Base-by-base conservation (phyloP, 805 yeast genomes). In the Nakazawaea anatomiae region DNA sequence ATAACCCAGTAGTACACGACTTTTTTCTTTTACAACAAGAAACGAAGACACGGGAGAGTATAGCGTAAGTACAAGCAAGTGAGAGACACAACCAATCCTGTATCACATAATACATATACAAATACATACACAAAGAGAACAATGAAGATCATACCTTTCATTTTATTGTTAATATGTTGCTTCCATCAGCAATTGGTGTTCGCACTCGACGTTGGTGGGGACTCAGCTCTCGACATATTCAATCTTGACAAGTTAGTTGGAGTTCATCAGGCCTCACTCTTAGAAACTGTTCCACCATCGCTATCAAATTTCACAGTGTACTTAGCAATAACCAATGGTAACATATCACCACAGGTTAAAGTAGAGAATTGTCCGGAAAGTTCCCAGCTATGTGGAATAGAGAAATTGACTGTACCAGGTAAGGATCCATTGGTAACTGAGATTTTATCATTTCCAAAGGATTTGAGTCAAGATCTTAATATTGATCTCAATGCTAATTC, bases 311-410 rank as follows among this genome's bases (percentile, higher is more conserved):
- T 74, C 35, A 73, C 79, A 3, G 88, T 96, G 91, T 80, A 75
- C 59, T 55, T 89, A 7, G 89, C 75, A n/a, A 63, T 66, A 34
- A 60, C 69, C 35, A 54, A 65, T 34, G 60, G 65, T 27, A 53
- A 60, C 25, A 61, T 61, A 9, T 66, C 62, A 8, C 65, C 68
- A 8, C 35, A 8, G 9, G 61, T 58, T 3, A 62, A 66, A 0
- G 62, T 70, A 7, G 69, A 73, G 8, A 73, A 73, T 31, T 91
- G 97, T 67, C 85, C 90, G 0, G 69, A 70, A 44, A 82, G 85
- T 55, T 80, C 91, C 1, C 87, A 87, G 56, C 64, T 91, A 7
- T 92, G 99, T 66, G 96, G 96, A 2, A 60, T 86, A 14, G 82
- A 86, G 28, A 60, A 70, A 9, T 74, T 87, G 4, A 62, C 68